Base-by-base conservation (phyloP, 148 eudicot genomes). In the Talinum fruticosum region DNA sequence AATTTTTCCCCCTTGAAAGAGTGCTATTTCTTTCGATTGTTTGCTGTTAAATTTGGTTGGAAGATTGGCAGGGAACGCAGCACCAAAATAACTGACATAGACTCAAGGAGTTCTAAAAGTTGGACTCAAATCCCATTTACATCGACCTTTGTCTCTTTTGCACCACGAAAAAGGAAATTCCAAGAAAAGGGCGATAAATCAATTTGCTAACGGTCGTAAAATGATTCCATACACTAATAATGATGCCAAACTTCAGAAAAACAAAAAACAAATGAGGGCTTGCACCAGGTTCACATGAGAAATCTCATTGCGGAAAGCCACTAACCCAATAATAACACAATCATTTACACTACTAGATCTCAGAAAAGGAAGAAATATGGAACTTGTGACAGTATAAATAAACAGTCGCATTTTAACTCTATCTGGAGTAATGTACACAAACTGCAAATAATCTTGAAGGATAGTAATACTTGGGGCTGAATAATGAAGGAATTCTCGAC, bases 341-440 rank as follows among this genome's bases (percentile, higher is more conserved):
- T 44, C 21, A 30, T 51, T 23, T 53, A 35, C 37, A 73, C 24
- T 29, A 30, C 29, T 12, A 73, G 29, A 71, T 34, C 16, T 37
- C 38, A 8, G 32, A 34, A 47, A 79, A 21, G 4, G 19, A 47
- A 24, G 28, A 79, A 57, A 49, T 49, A 24, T 13, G 26, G 14
- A 33, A 47, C 23, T 34, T 33, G 49, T 24, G 45, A 51, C 41
- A 26, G 41, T 57, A 66, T 6, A 53, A 61, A 66, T 18, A 74
- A 24, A 57, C 12, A 57, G n/a, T 57, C 23, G 12, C 21, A 51
- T 49, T 79, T 38, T 45, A 74, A 54, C 62, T 66, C 73, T 53
- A 53, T 49, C 23, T 47, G 19, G 44, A 79, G 45, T 30, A 69
- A 79, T 67, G 73, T 79, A 79, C 78, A 79, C 78, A 74, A 74